Percentiles rank a stretch among this genome's conserved stretches.
Conservation (phyloP, 1,139 yeast genomes). For the Scheffersomyces titani region DNA sequence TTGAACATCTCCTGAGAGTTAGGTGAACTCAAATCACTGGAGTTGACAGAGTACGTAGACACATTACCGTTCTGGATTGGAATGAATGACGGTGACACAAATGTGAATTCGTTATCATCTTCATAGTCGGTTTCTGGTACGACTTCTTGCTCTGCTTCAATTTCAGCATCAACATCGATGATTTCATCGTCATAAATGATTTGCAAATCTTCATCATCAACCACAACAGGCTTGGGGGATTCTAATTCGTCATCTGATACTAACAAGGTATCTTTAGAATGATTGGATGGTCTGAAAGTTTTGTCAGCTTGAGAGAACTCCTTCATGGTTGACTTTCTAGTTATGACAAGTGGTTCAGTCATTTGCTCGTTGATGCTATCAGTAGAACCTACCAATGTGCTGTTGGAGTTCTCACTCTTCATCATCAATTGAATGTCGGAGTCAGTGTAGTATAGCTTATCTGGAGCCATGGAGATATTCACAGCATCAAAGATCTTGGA, state of each 20-base stretch:
- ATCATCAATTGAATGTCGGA: conserved; percentile 33
- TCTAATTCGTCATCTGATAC: conserved; percentile 5
- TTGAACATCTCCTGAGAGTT: conserved; percentile 15
- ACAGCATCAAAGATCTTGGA: conserved; percentile 40
- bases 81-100: conserved; percentile 4
- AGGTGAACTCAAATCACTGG: conserved; percentile 10
- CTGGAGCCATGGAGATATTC: conserved; percentile 19
- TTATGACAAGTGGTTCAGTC: conserved; percentile 24
- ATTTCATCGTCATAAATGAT: background rate
- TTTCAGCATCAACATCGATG: background rate
- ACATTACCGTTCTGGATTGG: conserved; percentile 4
- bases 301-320: background rate
- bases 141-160: background rate
- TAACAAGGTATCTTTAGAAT: conserved; percentile 19
- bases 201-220: background rate
- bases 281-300: conserved; percentile 6
- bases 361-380: conserved; percentile 9
- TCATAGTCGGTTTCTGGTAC: conserved; percentile 2
- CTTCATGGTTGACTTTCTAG: conserved; percentile 7
- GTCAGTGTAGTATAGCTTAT: conserved; percentile 32
- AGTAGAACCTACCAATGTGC: conserved; percentile 26
- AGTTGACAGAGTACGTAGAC: conserved; percentile 16
- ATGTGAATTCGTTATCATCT: conserved; percentile 6
- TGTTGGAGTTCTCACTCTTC: conserved; percentile 17
- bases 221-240: conserved; percentile 1